Percentiles rank a stretch among this genome's conserved stretches.
Conservation (phyloP, 352 stramenopile species). For the Phytophthora pistaciae region DNA sequence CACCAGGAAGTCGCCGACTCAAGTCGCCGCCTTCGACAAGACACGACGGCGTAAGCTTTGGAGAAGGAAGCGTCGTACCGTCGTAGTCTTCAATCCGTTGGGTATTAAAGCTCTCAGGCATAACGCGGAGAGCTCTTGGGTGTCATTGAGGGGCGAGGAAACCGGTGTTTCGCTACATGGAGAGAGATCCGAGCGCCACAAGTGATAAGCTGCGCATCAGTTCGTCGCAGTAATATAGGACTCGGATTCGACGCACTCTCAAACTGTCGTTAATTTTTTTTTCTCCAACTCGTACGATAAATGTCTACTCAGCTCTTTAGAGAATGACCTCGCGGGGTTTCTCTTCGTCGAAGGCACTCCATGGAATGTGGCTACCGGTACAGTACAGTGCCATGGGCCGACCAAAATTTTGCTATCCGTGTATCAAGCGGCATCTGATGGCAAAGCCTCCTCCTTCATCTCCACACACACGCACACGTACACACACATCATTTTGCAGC, state of each 20-base stretch:
- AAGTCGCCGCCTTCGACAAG: not conserved
- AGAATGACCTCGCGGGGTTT: too few relatives aligned
- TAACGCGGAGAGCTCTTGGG: too few relatives aligned
- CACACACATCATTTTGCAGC: constrained; percentile 5
- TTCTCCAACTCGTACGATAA: too few relatives aligned
- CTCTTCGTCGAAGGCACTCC: not conserved
- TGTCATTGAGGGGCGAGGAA: not conserved
- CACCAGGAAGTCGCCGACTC: not conserved
- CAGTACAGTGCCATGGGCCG: not conserved
- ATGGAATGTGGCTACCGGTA: not conserved
- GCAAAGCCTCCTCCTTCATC: too few relatives aligned
- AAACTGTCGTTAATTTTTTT: not conserved
- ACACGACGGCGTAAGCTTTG: not conserved
- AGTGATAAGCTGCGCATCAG: not conserved
- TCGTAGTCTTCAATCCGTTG: not conserved
- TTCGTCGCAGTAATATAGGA: not conserved
- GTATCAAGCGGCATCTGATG: not conserved
- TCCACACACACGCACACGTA: too few relatives aligned
- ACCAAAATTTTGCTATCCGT: not conserved
- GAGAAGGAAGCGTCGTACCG: not conserved
- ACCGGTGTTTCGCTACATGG: not conserved
- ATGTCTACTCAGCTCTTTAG: not conserved
- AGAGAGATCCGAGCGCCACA: not conserved
- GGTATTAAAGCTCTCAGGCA: not conserved
- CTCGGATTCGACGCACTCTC: not conserved